A percentile compares a stretch with the other conserved stretches of the same genome.
phyloP scores from a whole-genome alignment of 2,329 filamentous ascomycete genomes.

The Lizonia empirigonia region DNA sequence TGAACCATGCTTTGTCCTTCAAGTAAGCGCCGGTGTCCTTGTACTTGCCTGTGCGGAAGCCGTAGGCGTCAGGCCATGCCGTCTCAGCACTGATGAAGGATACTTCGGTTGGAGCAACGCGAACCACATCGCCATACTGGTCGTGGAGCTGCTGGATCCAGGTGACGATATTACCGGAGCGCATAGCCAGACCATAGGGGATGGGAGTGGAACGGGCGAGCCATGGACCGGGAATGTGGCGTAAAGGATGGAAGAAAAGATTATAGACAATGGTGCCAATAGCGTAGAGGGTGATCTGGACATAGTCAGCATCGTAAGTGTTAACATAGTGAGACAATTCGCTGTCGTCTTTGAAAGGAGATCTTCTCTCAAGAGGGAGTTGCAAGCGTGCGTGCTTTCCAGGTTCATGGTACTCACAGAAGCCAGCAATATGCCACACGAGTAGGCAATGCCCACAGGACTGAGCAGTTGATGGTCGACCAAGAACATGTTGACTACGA shows the following conservation, averaged over 20 bases:
- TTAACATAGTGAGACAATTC: constrained; percentile 2
- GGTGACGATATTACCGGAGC: constrained; percentile 33
- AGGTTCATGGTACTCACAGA: constrained; percentile 15
- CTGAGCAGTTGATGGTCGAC: constrained; percentile 19
- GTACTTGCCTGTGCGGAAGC: constrained; percentile 45
- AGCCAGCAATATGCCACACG: constrained; percentile 14
- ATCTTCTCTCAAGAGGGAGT: neutral
- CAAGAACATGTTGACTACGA: neutral
- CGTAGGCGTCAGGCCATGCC: constrained; percentile 54
- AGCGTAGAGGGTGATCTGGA: constrained; percentile 22
- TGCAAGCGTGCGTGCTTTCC: neutral
- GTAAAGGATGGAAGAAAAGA: constrained; percentile 52
- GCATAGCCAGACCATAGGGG: constrained; percentile 37
- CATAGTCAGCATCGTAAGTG: neutral
- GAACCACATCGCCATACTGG: constrained; percentile 51
- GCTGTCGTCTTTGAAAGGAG: constrained; percentile 6
- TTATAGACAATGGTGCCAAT: constrained; percentile 41
- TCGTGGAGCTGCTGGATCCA: constrained; percentile 45
- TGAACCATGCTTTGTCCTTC: constrained; percentile 48
- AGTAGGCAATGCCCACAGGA: constrained; percentile 17
- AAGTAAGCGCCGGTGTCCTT: constrained; percentile 42
- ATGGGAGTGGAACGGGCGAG: constrained; percentile 39
- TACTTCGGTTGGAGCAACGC: constrained; percentile 50
- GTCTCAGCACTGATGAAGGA: constrained; percentile 53
- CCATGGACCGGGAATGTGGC: constrained; percentile 52